Evolutionary conservation across 2,329 filamentous ascomycete species (phyloP), one percentile per base, ranked within the genome.

Genomic region (Parascedosporium putredinis): DNA sequence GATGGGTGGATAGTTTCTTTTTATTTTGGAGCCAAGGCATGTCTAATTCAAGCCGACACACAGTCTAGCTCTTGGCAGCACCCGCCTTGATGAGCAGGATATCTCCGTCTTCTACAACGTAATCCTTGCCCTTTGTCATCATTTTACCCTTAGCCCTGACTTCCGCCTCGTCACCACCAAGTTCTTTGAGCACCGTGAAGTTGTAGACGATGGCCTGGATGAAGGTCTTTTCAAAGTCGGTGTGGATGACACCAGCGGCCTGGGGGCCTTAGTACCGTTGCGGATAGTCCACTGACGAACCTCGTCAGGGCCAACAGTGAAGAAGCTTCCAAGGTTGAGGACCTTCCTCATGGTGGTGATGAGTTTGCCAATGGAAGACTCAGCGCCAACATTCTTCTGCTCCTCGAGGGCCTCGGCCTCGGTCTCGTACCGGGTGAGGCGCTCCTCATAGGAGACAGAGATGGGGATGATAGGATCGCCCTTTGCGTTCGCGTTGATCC

Each of bases 171-270:
- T 95, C 88, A 48, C 91, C 91, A 45, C 91, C 91, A 45, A 86
- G 73, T 69, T 97, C 93, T 71, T 84, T 88, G 49, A 98, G 73
- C 2, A 77, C 71, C 23, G 65, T 74, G 70, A 81, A 98, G 73
- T 95, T 97, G 73, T 95, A 97, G 25, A 96, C 89, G 55, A 98
- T 78, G 55, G 78, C 86, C 72, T 98, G 94, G 60, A 98, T 98
- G 66, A 98, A 98, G 0, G 94, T 98, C 83, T 98, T 98, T 70
- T 98, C 93, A 58, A 98, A 97, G 66, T 98, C 93, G 57, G 84
- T 88, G 72, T 98, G 93, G 58, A 98, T 98, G 55, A 98, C 93
- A 76, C 93, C 93, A 33, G 93, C 93, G 44, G 93, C 93, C 63
- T 94, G 86, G 16, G 93, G 93, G 93, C 93, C 75, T 98, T 98